Evolutionary conservation across 257 asterid species (phyloP).

Genomic region (Solanum medicagineum): DNA sequence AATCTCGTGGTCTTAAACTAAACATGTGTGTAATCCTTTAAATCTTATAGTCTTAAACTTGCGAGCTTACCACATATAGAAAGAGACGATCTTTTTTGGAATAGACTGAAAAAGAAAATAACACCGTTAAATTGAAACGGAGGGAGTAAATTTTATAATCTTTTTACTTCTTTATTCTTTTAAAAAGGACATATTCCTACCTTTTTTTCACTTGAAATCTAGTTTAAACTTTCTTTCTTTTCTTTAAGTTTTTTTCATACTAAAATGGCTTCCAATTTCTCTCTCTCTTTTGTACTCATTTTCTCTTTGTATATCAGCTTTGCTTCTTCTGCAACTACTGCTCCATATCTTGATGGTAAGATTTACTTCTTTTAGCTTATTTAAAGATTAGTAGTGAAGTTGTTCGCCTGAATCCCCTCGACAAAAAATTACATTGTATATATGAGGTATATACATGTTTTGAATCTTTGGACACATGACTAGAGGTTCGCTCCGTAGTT

Average conservation of each 20-base stretch:
- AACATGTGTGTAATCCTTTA: neutral
- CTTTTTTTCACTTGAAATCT: neutral
- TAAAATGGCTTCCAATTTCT: slow-evolving; percentile 24
- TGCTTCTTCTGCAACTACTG: slow-evolving; percentile 14
- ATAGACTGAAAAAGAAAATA: neutral
- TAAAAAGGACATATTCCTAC: neutral
- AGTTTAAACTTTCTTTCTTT: neutral
- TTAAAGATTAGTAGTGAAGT: neutral
- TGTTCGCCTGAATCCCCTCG: neutral
- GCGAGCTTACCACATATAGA: no score
- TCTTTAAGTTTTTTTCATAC: neutral
- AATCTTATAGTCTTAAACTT: neutral
- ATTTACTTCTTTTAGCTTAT: neutral
- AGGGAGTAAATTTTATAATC: neutral
- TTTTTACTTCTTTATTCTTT: neutral
- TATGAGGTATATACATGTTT: neutral
- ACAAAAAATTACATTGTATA: neutral
- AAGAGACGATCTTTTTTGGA: neutral
- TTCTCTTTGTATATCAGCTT: slow-evolving; percentile 14
- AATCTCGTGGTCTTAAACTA: neutral
- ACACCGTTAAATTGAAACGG: neutral
- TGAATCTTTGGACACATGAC: neutral
- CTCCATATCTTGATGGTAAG: slow-evolving; percentile 44
- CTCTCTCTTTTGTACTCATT: slow-evolving; percentile 16
- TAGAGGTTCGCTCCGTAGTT: neutral